Base-by-base conservation (phyloP, 352 stramenopile genomes). In the Phytophthora idaei region DNA sequence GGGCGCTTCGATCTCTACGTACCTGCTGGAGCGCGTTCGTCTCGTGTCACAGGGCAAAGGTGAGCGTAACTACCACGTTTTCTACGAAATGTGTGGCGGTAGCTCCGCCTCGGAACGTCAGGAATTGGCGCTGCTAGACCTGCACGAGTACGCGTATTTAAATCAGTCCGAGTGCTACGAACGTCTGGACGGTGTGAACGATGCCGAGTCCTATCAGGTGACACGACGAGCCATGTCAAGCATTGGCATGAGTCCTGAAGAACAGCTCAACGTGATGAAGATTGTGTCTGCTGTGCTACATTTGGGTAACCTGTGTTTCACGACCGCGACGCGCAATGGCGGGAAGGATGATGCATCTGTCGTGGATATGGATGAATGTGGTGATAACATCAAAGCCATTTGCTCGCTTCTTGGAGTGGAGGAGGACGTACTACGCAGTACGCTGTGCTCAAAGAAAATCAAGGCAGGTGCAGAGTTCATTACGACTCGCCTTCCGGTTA, bases 51-150 rank as follows among this genome's bases (percentile, higher is more conserved):
- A 98, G 45, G 85, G 83, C 39, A 87, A 95, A n/a, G 93, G 92
- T 5, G 97, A 99, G 68, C 90, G 97, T 31, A 99, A 98, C 59
- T 99, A 98, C 74, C 97, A 99, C 69, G 97, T 99, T 58, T 99
- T 99, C 63, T 99, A 99, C 70, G 95, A 99, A 73, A 81, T 98
- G 61, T 82, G 89, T 66, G 72, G 77, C n/a, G 94, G 94, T 12
- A 87, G 84, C 2, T 91, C 77, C 2, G 71, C 54, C 15, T 64
- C 73, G 12, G 83, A 95, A 31, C 82, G 83, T 10, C 50, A 82
- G 17, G 63, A 78, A 49, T 66, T 94, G 34, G 55, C 57, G 11
- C 63, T 95, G 21, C 61, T 66, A 12, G 73, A 84, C 11, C 55
- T 93, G 41, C 55, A 73, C 3, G 57, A 81, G 55, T 97, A 95